Evolutionary conservation across 805 yeast genomes (phyloP).

Genomic region (Myxozyma monticola): DNA sequence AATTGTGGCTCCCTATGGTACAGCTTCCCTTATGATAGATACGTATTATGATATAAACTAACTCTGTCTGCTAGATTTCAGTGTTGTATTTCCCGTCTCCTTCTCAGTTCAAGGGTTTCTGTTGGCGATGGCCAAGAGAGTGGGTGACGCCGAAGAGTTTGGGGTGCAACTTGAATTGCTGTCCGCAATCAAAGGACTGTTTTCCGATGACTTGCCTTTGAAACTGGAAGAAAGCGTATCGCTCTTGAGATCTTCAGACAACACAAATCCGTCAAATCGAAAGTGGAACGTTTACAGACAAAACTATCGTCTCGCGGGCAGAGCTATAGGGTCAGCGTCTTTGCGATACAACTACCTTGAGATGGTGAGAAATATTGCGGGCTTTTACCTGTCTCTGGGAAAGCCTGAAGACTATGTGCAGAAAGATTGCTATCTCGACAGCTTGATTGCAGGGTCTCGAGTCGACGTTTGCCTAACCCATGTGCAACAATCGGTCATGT

Average conservation of each 20-base stretch:
- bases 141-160: neutral
- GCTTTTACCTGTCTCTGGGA: slow-evolving; percentile 33
- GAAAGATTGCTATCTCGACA: slow-evolving; percentile 18
- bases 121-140: slow-evolving; percentile 35
- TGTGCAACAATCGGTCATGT: slow-evolving; percentile 10
- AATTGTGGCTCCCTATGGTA: slow-evolving; percentile 8
- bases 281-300: slow-evolving; percentile 15
- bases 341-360: slow-evolving; percentile 18
- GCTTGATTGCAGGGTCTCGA: slow-evolving; percentile 4
- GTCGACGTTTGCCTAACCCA: neutral
- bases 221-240: slow-evolving; percentile 22
- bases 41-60: neutral
- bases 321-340: slow-evolving; percentile 38
- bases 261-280: neutral
- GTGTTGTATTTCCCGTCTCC: slow-evolving; percentile 27
- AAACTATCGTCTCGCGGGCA: slow-evolving; percentile 11
- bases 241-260: slow-evolving; percentile 10
- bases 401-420: slow-evolving; percentile 19
- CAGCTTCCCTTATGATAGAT: neutral
- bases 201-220: slow-evolving; percentile 4
- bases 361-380: slow-evolving; percentile 35
- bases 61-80: slow-evolving; percentile 10
- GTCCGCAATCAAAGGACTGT: neutral
- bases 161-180: slow-evolving; percentile 7
- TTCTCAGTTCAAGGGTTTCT: slow-evolving; percentile 40